Evolutionary conservation across 2,329 filamentous ascomycete genomes (phyloP).

Genomic region (Aulographum hederae): DNA sequence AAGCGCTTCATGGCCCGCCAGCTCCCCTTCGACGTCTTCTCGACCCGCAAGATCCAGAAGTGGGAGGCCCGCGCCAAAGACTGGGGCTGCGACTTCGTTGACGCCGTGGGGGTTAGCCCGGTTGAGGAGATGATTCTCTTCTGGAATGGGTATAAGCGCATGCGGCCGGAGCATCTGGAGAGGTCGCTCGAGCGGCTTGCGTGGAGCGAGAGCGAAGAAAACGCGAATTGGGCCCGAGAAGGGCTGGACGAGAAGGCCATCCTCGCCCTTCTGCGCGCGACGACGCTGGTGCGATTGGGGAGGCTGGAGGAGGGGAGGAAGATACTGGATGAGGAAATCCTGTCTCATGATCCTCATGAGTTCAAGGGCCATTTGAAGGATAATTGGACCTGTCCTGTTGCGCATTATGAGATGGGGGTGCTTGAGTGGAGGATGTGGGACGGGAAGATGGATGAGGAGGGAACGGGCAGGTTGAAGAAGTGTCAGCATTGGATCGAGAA

Average conservation of each 20-base stretch:
- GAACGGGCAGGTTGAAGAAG: constrained; percentile 33
- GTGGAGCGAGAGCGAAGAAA: constrained; percentile 48
- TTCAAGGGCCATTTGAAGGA: constrained; percentile 46
- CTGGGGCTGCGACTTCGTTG: constrained; percentile 49
- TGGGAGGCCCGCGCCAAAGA: constrained; percentile 65
- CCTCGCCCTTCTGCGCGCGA: constrained; percentile 45
- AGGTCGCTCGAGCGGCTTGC: constrained; percentile 42
- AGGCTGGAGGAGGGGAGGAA: constrained; percentile 45
- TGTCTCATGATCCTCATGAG: constrained; percentile 34
- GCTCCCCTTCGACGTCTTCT: constrained; percentile 76
- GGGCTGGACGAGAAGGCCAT: constrained; percentile 44
- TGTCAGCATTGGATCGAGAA: constrained; percentile 48
- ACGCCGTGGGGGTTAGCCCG: constrained; percentile 66
- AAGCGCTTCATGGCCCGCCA: constrained; percentile 82
- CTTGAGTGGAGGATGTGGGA: constrained; percentile 54
- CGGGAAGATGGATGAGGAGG: constrained; percentile 19
- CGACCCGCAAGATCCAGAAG: constrained; percentile 66
- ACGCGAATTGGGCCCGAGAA: constrained; percentile 32
- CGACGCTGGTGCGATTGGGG: constrained; percentile 45
- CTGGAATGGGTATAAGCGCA: constrained; percentile 78
- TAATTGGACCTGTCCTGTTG: constrained; percentile 54
- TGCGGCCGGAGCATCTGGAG: constrained; percentile 47
- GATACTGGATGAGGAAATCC: constrained; percentile 42
- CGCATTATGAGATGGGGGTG: constrained; percentile 73
- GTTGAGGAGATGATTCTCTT: constrained; percentile 84